Base-by-base conservation (phyloP, 2,329 filamentous ascomycete genomes). In the Sphaerulina vaccinii region DNA sequence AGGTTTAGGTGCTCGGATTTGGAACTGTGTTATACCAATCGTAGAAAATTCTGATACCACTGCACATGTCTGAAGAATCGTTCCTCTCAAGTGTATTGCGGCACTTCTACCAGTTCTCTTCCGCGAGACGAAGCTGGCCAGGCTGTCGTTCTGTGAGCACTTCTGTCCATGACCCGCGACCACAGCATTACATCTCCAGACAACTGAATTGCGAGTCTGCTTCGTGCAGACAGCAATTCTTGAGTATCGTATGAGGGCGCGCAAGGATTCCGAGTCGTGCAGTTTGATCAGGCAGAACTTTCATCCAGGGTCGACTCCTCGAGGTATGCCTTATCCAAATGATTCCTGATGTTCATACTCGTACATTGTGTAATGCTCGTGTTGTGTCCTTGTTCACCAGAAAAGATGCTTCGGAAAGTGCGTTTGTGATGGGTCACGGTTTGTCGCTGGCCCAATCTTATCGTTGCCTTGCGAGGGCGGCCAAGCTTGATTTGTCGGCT, bases 401-500 rank as follows among this genome's bases (percentile, higher is more conserved):
- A 60, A 60, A 13, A 60, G 40, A 33, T 59, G 54, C 39, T 57
- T 58, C n/a, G 57, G 57, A 18, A 60, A 58, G 2, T 55, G 45
- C 22, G 52, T 39, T 15, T 51, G 51, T 9, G 51, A 32, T 11
- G 43, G 29, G 23, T 54, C 49, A 8, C 37, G 18, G 10, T 42
- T 33, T n/a, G 33, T 22, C 10, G 44, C 27, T n/a, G 33, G 16
- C 9, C n/a, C 42, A 22, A 46, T 16, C 7, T 48, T 40, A 8
- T 22, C 21, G n/a, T 21, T 16, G 23, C 22, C 19, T n/a, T 45
- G 50, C 33, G 33, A 16, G 13, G 52, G 44, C 27, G 50, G 46
- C 27, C 47, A 50, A 16, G 38, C 19, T 32, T 43, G 48, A 33
- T 32, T 38, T 11, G 40, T 49, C 11, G 36, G 32, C 13, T 38